Percentiles rank a stretch among this genome's conserved stretches.
phyloP scores from a whole-genome alignment of 176 grass and related monocot species.

The Puya raimondii region DNA sequence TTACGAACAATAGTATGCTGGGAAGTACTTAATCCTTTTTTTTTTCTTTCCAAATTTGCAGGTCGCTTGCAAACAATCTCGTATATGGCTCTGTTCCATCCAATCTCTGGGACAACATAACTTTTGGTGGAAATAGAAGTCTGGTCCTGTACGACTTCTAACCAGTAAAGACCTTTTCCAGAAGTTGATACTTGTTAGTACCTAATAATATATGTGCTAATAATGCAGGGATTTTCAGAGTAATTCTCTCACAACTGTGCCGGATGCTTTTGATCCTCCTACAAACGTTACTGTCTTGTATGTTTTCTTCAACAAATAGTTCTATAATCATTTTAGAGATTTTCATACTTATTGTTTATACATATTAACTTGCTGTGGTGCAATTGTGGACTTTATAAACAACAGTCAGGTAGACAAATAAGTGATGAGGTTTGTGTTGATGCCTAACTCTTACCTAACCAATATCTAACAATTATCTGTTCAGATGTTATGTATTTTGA shows the following conservation, averaged over 20 bases:
- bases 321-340: neutral
- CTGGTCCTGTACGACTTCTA: slow-evolving; percentile 62
- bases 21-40: neutral
- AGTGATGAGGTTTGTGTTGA: too few relatives aligned
- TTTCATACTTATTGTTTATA: neutral
- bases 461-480: too few relatives aligned
- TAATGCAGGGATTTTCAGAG: slow-evolving; percentile 77
- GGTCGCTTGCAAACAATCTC: slow-evolving; percentile 46
- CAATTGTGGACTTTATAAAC: too few relatives aligned
- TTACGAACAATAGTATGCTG: neutral
- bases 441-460: too few relatives aligned
- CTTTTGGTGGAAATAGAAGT: slow-evolving; percentile 45
- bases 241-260: slow-evolving; percentile 60
- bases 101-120: slow-evolving; percentile 59
- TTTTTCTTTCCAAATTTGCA: slow-evolving; percentile 32
- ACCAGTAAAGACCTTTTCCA: neutral
- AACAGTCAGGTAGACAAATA: too few relatives aligned
- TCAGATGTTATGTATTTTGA: too few relatives aligned
- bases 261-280: slow-evolving; percentile 42
- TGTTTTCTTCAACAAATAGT: slow-evolving; percentile 18
- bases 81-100: slow-evolving; percentile 45
- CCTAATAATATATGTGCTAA: slow-evolving; percentile 9
- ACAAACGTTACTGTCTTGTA: slow-evolving; percentile 58
- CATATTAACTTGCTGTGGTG: too few relatives aligned
- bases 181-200: neutral